phyloP scores from a whole-genome alignment of 768 basidiomycete species.

The Ramaria sp. region DNA sequence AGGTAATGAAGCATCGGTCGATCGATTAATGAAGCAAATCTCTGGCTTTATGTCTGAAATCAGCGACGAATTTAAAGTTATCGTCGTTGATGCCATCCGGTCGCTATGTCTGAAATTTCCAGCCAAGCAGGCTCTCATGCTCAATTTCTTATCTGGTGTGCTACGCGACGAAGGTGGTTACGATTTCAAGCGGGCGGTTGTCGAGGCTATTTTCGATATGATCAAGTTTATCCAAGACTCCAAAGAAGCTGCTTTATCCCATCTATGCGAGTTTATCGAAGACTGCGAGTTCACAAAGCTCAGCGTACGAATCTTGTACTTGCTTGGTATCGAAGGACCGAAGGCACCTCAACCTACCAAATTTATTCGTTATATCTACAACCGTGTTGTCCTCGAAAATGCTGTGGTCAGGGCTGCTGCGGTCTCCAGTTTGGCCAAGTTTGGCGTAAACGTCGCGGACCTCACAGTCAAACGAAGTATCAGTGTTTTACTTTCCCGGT shows the following conservation, averaged over 20 bases:
- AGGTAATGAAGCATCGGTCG: constrained; percentile 97
- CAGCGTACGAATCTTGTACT: constrained; percentile 90
- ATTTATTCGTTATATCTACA: constrained; percentile 99
- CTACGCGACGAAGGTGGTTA: constrained; percentile 98
- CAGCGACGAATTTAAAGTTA: constrained; percentile 99
- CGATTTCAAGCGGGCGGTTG: constrained; percentile 98
- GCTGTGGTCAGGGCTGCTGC: constrained; percentile 96
- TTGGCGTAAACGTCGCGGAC: constrained; percentile 85
- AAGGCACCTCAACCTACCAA: constrained; percentile 94
- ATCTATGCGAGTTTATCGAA: constrained; percentile 99
- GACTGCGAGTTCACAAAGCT: constrained; percentile 99
- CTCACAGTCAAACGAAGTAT: constrained; percentile 73
- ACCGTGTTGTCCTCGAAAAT: constrained; percentile 97
- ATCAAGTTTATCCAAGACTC: constrained; percentile 94
- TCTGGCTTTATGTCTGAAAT: constrained; percentile 99
- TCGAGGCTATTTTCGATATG: constrained; percentile 99
- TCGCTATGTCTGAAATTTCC: constrained; percentile 99
- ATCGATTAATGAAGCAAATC: constrained; percentile 98
- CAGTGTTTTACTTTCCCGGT: constrained; percentile 78
- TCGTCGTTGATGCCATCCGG: constrained; percentile 97
- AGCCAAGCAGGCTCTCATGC: constrained; percentile 91
- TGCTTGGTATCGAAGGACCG: constrained; percentile 93
- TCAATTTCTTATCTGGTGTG: constrained; percentile 92
- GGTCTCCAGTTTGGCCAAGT: constrained; percentile 90
- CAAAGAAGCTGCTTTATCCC: constrained; percentile 95